Base-by-base conservation (phyloP, 768 basidiomycete genomes). In the Lenzites betulinus region DNA sequence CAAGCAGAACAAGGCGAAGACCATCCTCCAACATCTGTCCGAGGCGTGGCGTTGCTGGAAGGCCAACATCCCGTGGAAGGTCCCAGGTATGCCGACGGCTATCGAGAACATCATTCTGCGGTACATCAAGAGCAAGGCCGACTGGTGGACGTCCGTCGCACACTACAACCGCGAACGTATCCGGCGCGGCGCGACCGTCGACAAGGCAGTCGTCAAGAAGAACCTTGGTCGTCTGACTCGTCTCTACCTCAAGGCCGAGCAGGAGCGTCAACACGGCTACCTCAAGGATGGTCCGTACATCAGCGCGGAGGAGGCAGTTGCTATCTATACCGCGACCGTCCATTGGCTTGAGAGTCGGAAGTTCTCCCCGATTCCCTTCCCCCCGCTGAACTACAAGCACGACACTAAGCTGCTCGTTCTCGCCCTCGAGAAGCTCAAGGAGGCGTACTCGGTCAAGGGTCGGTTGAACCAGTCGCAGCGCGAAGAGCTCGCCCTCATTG, bases 1-100 rank as follows among this genome's bases (percentile, higher is more conserved):
- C 80, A 95, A 95, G 77, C 94, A 95, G 76, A 99, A 98, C 78
- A 98, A 99, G 80, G 88, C 95, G n/a, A 99, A 99, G 81, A 98
- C 97, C 12, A 98, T 99, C 65, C 71, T 99, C 71, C 97, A 99
- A 73, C 97, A 98, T 73, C 77, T 98, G 66, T 97, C 95, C 3
- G 97, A 98, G 73, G 97, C 96, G 11, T 98, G 97, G 97, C 83
- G 96, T 67, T 98, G 95, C 76, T 94, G 92, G 92, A 94, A 94
- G 74, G 92, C 92, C 3, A 94, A 94, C 70, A 94, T 99, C 69
- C 97, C 97, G 22, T 99, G 97, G 97, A 98, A 98, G 76, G 97
- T 98, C 1, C 97, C 95, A 11, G 97, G 97, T 39, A 98, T 98
- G 97, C 95, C 95, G 0, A 98, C 97, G 0, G 94, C 97, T 12